These are phyloP conservation scores for Xerocomellus dryophilus DNA, from an alignment of 768 basidiomycete species.

Conservation along the genomic window DNA sequence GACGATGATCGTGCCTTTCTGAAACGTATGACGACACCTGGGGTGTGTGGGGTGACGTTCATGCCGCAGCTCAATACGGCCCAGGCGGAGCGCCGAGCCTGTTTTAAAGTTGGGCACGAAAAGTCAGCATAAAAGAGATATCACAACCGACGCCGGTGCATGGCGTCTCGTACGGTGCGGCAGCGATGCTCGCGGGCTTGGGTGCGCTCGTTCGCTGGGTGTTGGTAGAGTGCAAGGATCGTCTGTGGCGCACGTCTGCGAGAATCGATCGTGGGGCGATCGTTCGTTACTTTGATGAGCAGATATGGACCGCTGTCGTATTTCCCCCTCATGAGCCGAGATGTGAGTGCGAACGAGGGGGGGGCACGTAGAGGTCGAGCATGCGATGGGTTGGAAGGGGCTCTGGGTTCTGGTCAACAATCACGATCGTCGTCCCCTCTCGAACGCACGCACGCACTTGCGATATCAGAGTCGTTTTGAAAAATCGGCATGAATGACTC, in stretches of 20 bases:
- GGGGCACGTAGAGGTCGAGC: not conserved
- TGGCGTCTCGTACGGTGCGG: slow-evolving; percentile 42
- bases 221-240: slow-evolving; percentile 45
- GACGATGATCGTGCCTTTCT: slow-evolving; percentile 42
- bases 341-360: not conserved
- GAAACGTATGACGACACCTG: slow-evolving; percentile 40
- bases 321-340: not conserved
- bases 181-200: slow-evolving; percentile 39
- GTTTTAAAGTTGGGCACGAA: slow-evolving; percentile 32
- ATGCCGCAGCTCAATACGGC: slow-evolving; percentile 39
- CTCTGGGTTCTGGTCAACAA: not conserved
- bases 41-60: slow-evolving; percentile 29
- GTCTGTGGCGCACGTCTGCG: slow-evolving; percentile 33
- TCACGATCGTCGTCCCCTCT: not conserved
- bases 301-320: not conserved
- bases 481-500: not conserved
- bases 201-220: slow-evolving; percentile 41
- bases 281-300: not conserved
- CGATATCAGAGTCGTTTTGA: not conserved
- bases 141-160: slow-evolving; percentile 44
- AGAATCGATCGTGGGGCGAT: not conserved
- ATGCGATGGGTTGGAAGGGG: not conserved
- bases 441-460: not conserved
- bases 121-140: slow-evolving; percentile 44
- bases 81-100: slow-evolving; percentile 31